Conservation (phyloP, 345 rosid species). For the Linum trigynum region DNA sequence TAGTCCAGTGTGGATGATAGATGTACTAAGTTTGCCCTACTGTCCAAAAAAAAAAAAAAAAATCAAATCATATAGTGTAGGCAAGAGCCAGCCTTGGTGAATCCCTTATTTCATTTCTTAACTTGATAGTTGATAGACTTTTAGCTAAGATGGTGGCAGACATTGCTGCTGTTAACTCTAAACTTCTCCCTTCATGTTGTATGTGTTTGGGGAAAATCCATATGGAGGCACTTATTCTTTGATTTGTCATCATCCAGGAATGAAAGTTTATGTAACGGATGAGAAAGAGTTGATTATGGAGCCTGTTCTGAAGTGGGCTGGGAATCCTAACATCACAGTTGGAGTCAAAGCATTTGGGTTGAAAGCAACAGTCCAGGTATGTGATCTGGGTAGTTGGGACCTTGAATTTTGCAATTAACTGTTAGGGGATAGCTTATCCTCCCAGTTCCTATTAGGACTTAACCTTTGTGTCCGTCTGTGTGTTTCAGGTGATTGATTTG, state of each 20-base stretch:
- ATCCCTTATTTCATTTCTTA: background rate
- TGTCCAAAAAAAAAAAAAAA: too few species aligned
- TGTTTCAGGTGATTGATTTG: background rate
- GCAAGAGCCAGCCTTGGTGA: background rate
- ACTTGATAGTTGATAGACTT: background rate
- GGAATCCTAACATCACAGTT: slow-evolving; percentile 67
- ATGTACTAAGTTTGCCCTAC: too few species aligned
- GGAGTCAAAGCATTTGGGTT: slow-evolving; percentile 84
- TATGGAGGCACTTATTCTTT: background rate
- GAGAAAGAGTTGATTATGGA: slow-evolving; percentile 98
- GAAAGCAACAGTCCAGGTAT: slow-evolving; percentile 89
- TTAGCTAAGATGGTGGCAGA: background rate
- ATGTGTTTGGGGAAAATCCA: background rate
- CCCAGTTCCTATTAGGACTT: slow-evolving; percentile 6
- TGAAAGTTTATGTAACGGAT: slow-evolving; percentile 89
- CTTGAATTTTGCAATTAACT: background rate
- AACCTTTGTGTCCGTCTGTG: slow-evolving; percentile 7
- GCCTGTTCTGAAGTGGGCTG: slow-evolving; percentile 88
- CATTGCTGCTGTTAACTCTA: background rate
- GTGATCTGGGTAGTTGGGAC: background rate
- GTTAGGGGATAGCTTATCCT: slow-evolving; percentile 11
- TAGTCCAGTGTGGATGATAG: background rate
- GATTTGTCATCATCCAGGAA: slow-evolving; percentile 31
- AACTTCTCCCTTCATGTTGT: background rate
- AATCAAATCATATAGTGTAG: too few species aligned